Base-by-base conservation (phyloP, 2,329 filamentous ascomycete species). In the Fusarium lateritium region DNA sequence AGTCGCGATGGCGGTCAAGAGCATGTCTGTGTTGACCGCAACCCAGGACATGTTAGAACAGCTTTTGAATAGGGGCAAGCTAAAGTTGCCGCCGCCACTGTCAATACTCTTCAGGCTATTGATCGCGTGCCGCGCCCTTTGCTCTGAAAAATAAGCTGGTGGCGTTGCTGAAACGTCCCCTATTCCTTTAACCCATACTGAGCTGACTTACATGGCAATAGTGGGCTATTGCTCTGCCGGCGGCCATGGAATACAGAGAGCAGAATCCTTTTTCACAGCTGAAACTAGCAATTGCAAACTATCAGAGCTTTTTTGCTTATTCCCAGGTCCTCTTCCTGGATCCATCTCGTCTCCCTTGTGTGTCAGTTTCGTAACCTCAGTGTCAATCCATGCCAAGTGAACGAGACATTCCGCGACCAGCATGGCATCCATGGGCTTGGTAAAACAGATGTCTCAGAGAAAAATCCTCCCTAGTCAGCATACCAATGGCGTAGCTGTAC, bases 41-140 rank as follows among this genome's bases (percentile, higher is more conserved):
- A 36, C 19, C 45, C 51, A 39, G 44, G 42, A 55, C 34, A n/a
- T 24, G 31, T 14, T 17, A 19, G 11, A 19, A 10, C 13, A 11
- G 28, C 40, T 49, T 34, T 14, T 15, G 10, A 11, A 70, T 65
- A 68, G 46, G 52, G 68, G 67, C 26, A 54, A 38, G 28, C 39
- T 34, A 31, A 38, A 51, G 17, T n/a, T 58, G 39, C 39, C 22
- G 40, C 28, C 39, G 50, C 36, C 21, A 50, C 50, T 50, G 33
- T 47, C 52, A 34, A 17, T 53, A 46, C 65, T 38, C 53, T 56
- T 28, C 53, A 62, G 50, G 59, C 67, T 67, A 71, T 72, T 63
- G 70, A 71, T 72, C 64, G 67, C 60, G 70, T 72, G 67, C 67
- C 60, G 65, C 44, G 46, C 67, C 47, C 53, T 62, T 43, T 62